Evolutionary conservation across 352 stramenopile genomes (phyloP), one percentile per base, ranked within the genome.

Genomic region (Globisporangium solare): DNA sequence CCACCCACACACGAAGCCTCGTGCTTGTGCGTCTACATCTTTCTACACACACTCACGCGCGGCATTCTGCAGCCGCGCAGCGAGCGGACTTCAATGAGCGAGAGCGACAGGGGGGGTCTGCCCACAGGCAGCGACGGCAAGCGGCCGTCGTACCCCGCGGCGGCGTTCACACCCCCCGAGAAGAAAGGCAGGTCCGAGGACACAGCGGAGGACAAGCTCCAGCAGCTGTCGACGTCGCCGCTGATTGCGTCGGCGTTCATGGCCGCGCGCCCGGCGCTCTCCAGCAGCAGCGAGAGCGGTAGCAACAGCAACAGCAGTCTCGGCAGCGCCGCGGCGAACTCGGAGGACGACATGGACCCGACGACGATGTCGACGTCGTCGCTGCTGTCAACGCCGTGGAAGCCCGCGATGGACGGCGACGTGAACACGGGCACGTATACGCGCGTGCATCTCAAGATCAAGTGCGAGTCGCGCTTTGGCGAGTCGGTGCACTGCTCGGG

Each of bases 341-440:
- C 39, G 2, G 54, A 56, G 27, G 41, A 58, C 54, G 37, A 71
- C 60, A 51, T 27, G 27, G 56, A 63, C 12, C 12, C 17, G 20
- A 39, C 21, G 10, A 11, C 32, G 31, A 22, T 46, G 22, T 39
- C 41, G 31, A 14, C 45, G 37, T 17, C 24, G 14, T 18, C 47
- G 11, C 31, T 52, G 7, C 22, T 43, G 24, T n/a, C 13, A 11
- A 51, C 13, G 17, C n/a, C 22, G 37, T 43, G 20, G 51, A 60
- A 47, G 51, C 58, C 27, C 27, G 10, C 43, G 58, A 37, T 52
- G 31, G 51, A 49, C 4, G 58, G 83, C 10, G 83, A 94, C 63
- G 79, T 91, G 13, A 94, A 94, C 54, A 78, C 76, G 31, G 84
- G 84, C 39, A 92, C 73, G 62, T 94, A 87, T 65, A 94, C 84